These are phyloP conservation scores for Akebia trifoliata DNA, from an alignment of 164 flowering plant genomes.

Conservation along the genomic window DNA sequence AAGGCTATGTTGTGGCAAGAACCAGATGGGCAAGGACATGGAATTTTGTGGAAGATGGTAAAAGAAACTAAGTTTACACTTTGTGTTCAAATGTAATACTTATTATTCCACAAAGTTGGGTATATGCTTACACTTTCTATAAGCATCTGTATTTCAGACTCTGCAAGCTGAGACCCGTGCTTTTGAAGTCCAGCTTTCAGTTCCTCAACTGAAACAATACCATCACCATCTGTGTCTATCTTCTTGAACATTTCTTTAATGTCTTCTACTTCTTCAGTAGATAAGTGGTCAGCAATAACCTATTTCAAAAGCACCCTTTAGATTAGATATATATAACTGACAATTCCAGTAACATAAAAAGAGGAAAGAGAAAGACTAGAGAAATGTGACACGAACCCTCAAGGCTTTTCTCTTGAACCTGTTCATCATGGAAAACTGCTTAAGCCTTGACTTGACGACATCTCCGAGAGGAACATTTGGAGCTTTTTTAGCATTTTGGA, in stretches of 20 bases:
- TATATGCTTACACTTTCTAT: constrained; percentile 73
- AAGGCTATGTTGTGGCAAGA: no score
- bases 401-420: constrained; percentile 87
- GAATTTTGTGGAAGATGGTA: no score
- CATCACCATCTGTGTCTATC: constrained; percentile 79
- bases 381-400: constrained; percentile 47
- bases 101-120: neutral
- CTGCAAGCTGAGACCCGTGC: constrained; percentile 65
- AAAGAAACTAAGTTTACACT: no score
- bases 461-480: constrained; percentile 93
- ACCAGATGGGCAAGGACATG: no score
- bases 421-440: constrained; percentile 94
- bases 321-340: neutral
- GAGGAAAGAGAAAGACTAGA: neutral
- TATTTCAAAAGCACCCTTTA: constrained; percentile 17
- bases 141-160: constrained; percentile 81
- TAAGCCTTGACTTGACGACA: constrained; percentile 81
- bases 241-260: constrained; percentile 75
- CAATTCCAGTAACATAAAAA: neutral
- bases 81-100: no score
- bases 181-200: constrained; percentile 65
- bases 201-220: constrained; percentile 66
- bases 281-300: constrained; percentile 91
- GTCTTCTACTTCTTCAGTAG: constrained; percentile 77
- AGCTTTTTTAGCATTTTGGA: constrained; percentile 87